phyloP scores from a whole-genome alignment of 2,329 filamentous ascomycete genomes.

The Alternaria sp. region DNA sequence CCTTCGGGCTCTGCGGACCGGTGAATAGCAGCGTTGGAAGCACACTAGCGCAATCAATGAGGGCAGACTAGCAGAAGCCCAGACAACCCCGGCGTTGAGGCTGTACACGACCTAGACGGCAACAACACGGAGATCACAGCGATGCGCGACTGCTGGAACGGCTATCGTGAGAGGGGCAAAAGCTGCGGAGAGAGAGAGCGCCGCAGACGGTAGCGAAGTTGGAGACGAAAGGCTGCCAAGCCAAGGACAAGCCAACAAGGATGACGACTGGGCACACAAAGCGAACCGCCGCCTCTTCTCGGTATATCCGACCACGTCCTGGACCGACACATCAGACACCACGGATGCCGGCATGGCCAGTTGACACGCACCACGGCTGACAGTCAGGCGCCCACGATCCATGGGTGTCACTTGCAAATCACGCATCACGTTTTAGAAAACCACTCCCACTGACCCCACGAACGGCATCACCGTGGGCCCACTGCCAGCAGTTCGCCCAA shows the following conservation, averaged over 20 bases:
- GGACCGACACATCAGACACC: neutral
- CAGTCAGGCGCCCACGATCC: neutral
- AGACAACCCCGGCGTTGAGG: slow-evolving; percentile 14
- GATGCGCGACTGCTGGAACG: neutral
- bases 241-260: slow-evolving; percentile 15
- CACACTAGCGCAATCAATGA: slow-evolving; percentile 25
- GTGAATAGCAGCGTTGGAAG: slow-evolving; percentile 31
- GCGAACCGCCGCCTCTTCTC: neutral
- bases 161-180: neutral
- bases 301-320: neutral
- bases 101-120: slow-evolving; percentile 2
- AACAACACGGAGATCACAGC: neutral
- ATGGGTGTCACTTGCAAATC: neutral
- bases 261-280: slow-evolving; percentile 15
- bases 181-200: neutral
- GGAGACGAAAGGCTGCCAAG: slow-evolving; percentile 16
- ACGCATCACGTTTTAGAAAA: neutral
- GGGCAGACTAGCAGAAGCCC: slow-evolving; percentile 18
- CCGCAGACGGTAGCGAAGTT: slow-evolving; percentile 12
- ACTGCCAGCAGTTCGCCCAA: slow-evolving; percentile 5
- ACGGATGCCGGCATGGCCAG: neutral
- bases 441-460: slow-evolving; percentile 6
- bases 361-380: neutral
- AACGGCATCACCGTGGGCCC: slow-evolving; percentile 17
- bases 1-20: slow-evolving; percentile 30